These are phyloP conservation scores for Leccinellum albellum DNA, from an alignment of 768 basidiomycete genomes.

Conservation along the genomic window DNA sequence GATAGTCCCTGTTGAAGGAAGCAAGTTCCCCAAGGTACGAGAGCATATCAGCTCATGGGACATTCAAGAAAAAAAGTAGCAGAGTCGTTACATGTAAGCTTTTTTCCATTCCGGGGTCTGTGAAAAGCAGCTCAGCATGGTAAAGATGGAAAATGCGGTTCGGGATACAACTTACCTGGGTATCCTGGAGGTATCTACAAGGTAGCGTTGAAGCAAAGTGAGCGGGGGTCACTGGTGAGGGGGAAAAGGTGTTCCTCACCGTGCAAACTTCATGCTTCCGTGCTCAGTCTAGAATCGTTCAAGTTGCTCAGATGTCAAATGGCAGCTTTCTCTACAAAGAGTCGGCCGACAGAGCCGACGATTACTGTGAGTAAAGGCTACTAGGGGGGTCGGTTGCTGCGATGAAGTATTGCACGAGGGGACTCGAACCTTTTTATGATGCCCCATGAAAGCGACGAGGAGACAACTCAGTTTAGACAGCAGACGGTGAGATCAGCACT, in stretches of 20 bases:
- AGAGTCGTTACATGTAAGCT: conserved; percentile 24
- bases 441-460: background rate
- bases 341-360: background rate
- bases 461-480: background rate
- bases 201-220: background rate
- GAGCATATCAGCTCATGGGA: background rate
- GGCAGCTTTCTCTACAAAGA: background rate
- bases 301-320: background rate
- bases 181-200: conserved; percentile 62
- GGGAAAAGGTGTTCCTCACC: conserved; percentile 33
- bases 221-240: background rate
- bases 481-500: background rate
- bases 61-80: background rate
- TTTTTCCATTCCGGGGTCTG: conserved; percentile 65
- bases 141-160: background rate
- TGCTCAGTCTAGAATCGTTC: background rate
- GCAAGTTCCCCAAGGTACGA: background rate
- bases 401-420: background rate
- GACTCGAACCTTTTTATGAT: background rate
- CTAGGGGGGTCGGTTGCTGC: background rate
- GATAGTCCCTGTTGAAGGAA: conserved; percentile 54
- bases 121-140: background rate
- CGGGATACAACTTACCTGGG: conserved; percentile 43
- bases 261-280: conserved; percentile 56
- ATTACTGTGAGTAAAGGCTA: background rate